These are phyloP conservation scores for Coemansia sp. DNA, from an alignment of 192 early-diverging fungal species.

Conservation along the genomic window DNA sequence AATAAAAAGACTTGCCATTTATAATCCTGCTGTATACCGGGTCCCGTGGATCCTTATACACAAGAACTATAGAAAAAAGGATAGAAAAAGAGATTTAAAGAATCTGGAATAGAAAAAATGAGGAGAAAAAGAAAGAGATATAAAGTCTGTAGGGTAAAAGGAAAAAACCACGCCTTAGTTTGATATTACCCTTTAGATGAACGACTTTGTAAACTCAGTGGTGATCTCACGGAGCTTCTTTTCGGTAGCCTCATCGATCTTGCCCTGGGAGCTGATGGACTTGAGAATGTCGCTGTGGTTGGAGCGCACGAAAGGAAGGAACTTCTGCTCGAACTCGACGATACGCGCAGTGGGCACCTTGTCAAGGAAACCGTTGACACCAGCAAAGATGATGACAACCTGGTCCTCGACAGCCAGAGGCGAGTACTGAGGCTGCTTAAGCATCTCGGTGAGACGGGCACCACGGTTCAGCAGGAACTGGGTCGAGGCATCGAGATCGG, in stretches of 20 bases:
- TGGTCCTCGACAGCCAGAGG: conserved; percentile 96
- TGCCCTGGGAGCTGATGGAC: conserved; percentile 85
- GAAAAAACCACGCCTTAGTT: background rate
- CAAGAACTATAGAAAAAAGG: conserved; percentile 1
- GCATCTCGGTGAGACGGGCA: conserved; percentile 97
- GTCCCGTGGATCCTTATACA: background rate
- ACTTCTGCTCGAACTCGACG: conserved; percentile 88
- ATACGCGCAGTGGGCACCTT: conserved; percentile 94
- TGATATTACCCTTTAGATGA: conserved; percentile 53
- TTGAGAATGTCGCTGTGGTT: conserved; percentile 89
- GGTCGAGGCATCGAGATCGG: conserved; percentile 99
- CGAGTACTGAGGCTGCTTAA: conserved; percentile 99
- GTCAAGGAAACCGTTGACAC: conserved; percentile 99
- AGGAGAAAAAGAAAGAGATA: conserved; percentile 11
- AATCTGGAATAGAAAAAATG: conserved; percentile 13
- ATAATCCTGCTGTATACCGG: background rate
- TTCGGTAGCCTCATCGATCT: conserved; percentile 85
- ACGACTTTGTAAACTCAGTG: conserved; percentile 76
- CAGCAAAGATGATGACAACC: conserved; percentile 97
- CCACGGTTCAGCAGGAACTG: conserved; percentile 99
- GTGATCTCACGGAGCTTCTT: conserved; percentile 90
- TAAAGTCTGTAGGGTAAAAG: conserved; percentile 7
- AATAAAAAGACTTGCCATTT: background rate
- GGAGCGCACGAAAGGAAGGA: conserved; percentile 84
- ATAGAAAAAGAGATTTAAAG: background rate